A percentile compares a stretch with the other conserved stretches of the same genome.
These are phyloP conservation scores for Triticum aestivum DNA, from an alignment of 176 grass and related monocot species.

Conservation along the genomic window DNA sequence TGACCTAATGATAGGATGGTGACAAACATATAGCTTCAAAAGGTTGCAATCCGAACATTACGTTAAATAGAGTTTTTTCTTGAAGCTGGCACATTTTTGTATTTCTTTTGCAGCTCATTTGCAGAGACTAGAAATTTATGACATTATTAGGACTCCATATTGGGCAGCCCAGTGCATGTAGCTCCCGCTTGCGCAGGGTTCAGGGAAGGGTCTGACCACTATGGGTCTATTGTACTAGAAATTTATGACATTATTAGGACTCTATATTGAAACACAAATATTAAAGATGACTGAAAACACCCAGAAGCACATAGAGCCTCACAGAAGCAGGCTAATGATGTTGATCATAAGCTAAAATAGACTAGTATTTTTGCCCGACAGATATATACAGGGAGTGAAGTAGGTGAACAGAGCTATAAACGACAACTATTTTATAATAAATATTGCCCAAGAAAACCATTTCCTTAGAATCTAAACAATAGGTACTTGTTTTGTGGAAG, in stretches of 20 bases:
- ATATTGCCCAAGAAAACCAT: not conserved
- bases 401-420: not conserved
- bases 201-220: too few species aligned
- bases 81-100: not conserved
- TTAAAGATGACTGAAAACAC: not conserved
- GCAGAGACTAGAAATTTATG: not conserved
- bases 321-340: not conserved
- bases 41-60: not conserved
- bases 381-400: not conserved
- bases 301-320: not conserved
- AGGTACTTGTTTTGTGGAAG: not conserved
- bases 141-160: not conserved
- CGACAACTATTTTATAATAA: not conserved
- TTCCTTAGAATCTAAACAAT: conserved; percentile 8
- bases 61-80: not conserved
- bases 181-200: too few species aligned
- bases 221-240: not conserved
- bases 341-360: not conserved
- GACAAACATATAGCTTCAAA: not conserved
- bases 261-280: not conserved
- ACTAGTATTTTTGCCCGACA: not conserved
- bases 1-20: not conserved
- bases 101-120: conserved; percentile 1
- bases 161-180: too few species aligned
- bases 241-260: not conserved